A percentile compares a stretch with the other conserved stretches of the same genome.
These are phyloP conservation scores for Coriaria nepalensis DNA, from an alignment of 306 rosid genomes.

Conservation along the genomic window DNA sequence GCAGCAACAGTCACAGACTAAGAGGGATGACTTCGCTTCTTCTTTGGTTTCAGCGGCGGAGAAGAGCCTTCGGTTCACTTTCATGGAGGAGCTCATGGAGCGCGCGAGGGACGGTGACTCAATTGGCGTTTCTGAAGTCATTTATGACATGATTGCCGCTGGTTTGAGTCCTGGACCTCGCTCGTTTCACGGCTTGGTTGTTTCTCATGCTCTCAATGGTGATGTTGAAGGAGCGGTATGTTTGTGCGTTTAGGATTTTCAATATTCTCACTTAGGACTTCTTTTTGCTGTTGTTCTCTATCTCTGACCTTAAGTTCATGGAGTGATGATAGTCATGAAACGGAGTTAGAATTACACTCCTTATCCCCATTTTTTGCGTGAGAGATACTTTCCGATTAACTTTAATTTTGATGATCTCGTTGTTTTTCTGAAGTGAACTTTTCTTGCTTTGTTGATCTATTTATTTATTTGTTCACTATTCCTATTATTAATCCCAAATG, in stretches of 20 bases:
- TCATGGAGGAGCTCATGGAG: conserved; percentile 95
- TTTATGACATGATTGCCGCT: conserved; percentile 90
- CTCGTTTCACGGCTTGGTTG: conserved; percentile 79
- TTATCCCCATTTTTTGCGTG: too few species aligned
- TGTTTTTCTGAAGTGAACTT: background rate
- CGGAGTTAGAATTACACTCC: too few species aligned
- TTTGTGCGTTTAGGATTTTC: too few species aligned
- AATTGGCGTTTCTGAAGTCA: conserved; percentile 49
- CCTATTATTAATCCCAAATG: background rate
- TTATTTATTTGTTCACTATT: background rate
- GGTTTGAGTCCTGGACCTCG: conserved; percentile 88
- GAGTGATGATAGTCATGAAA: too few species aligned
- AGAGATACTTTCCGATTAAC: too few species aligned
- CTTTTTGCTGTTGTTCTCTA: too few species aligned
- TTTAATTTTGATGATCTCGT: too few species aligned
- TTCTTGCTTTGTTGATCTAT: too few species aligned
- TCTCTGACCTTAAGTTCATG: too few species aligned
- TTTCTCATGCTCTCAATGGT: conserved; percentile 59
- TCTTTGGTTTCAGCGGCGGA: conserved; percentile 25
- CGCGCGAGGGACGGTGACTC: conserved; percentile 67
- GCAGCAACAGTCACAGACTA: conserved; percentile 8
- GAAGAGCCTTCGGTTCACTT: conserved; percentile 62
- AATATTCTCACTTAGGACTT: too few species aligned
- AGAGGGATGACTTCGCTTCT: conserved; percentile 30
- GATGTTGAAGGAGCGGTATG: conserved; percentile 68